These are phyloP conservation scores for Candida labiduridarum DNA, from an alignment of 1,139 yeast species.

Conservation along the genomic window DNA sequence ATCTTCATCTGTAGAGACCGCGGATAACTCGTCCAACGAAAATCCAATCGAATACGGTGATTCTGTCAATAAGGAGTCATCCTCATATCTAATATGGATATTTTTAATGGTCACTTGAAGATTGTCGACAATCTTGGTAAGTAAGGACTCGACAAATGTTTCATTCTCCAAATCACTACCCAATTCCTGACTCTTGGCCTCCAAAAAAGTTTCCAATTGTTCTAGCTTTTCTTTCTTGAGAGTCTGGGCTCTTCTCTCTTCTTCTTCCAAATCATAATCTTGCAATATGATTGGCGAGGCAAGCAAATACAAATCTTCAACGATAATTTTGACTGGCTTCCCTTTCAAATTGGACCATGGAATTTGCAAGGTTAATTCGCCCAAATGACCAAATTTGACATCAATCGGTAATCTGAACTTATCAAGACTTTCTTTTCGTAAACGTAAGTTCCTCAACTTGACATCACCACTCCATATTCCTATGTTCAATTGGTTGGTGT, in stretches of 20 bases:
- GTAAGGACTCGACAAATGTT: conserved; percentile 81
- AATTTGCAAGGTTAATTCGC: conserved; percentile 84
- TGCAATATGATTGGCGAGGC: conserved; percentile 69
- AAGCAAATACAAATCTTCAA: conserved; percentile 83
- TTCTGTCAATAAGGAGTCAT: conserved; percentile 64
- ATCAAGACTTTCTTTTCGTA: conserved; percentile 85
- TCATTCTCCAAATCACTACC: conserved; percentile 59
- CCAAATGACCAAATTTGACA: conserved; percentile 89
- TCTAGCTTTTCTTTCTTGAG: conserved; percentile 70
- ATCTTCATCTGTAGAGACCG: conserved; percentile 80
- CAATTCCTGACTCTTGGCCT: conserved; percentile 41
- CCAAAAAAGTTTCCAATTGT: conserved; percentile 62
- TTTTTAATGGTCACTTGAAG: conserved; percentile 90
- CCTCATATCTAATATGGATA: conserved; percentile 92
- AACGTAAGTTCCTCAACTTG: conserved; percentile 70
- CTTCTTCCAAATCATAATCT: conserved; percentile 66
- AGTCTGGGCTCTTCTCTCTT: conserved; percentile 60
- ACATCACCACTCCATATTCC: conserved; percentile 99
- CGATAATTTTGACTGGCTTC: conserved; percentile 88
- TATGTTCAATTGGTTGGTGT: conserved; percentile 88
- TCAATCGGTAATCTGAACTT: conserved; percentile 82
- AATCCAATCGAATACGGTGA: conserved; percentile 82
- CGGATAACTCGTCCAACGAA: conserved; percentile 83
- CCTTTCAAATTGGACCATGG: conserved; percentile 97
- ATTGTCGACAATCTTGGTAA: conserved; percentile 90